These are phyloP conservation scores for Zea luxurians DNA, from an alignment of 176 grass and related monocot genomes.

Conservation along the genomic window DNA sequence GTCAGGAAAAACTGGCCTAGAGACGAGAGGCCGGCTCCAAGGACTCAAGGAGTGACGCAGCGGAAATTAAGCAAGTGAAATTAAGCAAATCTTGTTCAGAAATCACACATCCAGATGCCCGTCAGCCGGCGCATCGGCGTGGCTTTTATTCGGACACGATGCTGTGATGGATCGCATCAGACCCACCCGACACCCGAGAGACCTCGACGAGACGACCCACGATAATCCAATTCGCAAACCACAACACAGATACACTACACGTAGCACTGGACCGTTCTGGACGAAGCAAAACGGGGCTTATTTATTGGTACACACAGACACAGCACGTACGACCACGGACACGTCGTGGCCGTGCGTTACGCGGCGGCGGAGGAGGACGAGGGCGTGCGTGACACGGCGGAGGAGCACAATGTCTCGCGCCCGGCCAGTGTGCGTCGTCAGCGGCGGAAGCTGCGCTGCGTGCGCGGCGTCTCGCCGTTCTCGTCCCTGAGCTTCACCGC, in stretches of 20 bases:
- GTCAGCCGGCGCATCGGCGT: constrained; percentile 14
- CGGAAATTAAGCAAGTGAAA: neutral
- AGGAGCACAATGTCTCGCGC: neutral
- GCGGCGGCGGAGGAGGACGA: neutral
- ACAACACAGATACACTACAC: neutral
- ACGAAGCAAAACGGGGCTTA: constrained; percentile 52
- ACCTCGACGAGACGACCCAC: neutral
- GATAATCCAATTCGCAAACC: neutral
- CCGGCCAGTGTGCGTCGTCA: neutral
- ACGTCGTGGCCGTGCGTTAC: neutral
- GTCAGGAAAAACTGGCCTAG: neutral
- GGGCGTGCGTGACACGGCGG: neutral
- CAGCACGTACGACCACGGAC: constrained; percentile 12
- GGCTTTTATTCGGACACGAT: constrained; percentile 19
- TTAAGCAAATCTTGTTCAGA: neutral
- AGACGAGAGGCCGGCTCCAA: no score
- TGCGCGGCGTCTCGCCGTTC: constrained; percentile 58
- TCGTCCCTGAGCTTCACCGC: constrained; percentile 78
- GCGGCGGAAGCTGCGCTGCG: constrained; percentile 78
- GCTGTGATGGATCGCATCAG: neutral
- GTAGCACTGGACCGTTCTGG: constrained; percentile 27
- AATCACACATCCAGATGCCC: constrained; percentile 19
- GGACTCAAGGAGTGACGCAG: neutral
- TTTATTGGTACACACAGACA: constrained; percentile 1
- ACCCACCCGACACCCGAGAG: neutral